Percentiles rank a stretch among this genome's conserved stretches.
phyloP scores from a whole-genome alignment of 1,284 basidiomycete genomes.

The Trametes polyzona region DNA sequence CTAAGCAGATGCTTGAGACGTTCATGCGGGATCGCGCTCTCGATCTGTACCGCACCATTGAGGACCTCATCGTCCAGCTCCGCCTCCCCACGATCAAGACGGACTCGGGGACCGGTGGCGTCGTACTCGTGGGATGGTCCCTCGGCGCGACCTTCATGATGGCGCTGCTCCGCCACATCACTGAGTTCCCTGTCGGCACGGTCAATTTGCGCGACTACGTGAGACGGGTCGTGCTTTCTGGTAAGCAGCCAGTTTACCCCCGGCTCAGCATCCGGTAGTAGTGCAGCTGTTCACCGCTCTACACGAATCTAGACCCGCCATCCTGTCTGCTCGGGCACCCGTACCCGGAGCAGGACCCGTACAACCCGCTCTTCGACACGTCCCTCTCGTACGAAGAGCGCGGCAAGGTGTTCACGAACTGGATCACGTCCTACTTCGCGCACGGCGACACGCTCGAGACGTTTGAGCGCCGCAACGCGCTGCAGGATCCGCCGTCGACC shows the following conservation, averaged over 20 bases:
- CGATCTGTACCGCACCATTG: slow-evolving; percentile 30
- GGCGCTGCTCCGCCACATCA: slow-evolving; percentile 23
- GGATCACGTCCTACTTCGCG: slow-evolving; percentile 34
- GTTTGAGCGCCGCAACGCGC: slow-evolving; percentile 9
- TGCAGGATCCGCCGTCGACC: slow-evolving; percentile 15
- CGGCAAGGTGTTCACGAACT: slow-evolving; percentile 22
- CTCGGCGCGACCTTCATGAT: slow-evolving; percentile 23
- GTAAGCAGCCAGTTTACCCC: not conserved
- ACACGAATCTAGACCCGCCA: slow-evolving; percentile 23
- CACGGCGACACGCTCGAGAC: slow-evolving; percentile 25
- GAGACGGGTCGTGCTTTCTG: slow-evolving; percentile 8
- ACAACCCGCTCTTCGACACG: slow-evolving; percentile 29
- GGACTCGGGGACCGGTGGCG: slow-evolving; percentile 25
- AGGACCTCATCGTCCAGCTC: slow-evolving; percentile 27
- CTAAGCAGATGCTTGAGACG: slow-evolving; percentile 8
- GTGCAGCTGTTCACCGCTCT: no score
- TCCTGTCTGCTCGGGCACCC: slow-evolving; percentile 28
- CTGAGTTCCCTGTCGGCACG: slow-evolving; percentile 11
- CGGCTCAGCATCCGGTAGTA: no score
- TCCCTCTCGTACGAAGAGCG: slow-evolving; percentile 23
- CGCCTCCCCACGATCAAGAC: slow-evolving; percentile 20
- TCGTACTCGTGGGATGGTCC: slow-evolving; percentile 31
- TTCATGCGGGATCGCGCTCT: slow-evolving; percentile 21
- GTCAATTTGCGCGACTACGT: slow-evolving; percentile 7
- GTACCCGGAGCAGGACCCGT: slow-evolving; percentile 19